Base-by-base conservation (phyloP, 2,329 filamentous ascomycete genomes). In the Aureobasidium sp. region DNA sequence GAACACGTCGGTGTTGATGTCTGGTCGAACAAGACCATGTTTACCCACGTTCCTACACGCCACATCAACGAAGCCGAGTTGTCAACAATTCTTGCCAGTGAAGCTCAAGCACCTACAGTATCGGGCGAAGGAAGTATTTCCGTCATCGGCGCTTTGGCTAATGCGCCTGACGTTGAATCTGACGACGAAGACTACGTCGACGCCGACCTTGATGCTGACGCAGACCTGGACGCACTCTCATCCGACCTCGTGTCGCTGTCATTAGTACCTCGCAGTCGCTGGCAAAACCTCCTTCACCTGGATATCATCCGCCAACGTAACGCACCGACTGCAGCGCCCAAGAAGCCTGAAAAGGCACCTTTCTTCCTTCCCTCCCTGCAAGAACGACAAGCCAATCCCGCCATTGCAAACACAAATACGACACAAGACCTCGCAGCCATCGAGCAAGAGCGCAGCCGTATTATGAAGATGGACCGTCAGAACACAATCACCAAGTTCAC, bases 21-120 rank as follows among this genome's bases (percentile, higher is more conserved):
- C 52, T 99, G 94, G 93, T 97, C 90, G 25, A 99, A 99, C 76
- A 90, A 90, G 70, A 88, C 89, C 0, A 80, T 97, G 1, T 99
- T 96, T 79, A 89, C 87, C 62, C 91, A 96, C 68, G 86, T 96
- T 0, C 87, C 92, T 0, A 95, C 91, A 0, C 82, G 88, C 22
- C 90, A 94, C 68, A 89, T 99, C 63, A 87, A 88, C 3, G 90
- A 95, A 66, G 82, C 84, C 61, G 86, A 90, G 51, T 84, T 96
- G 47, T 79, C 79, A 8, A 77, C 84, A 14, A 82, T 91, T 20
- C 76, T 81, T 5, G 83, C 82, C 2, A 61, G 63, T 15, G 58
- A 64, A 34, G 51, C 63, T 56, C 14, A 68, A 68, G 61, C 68
- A 68, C 42, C 91, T 0, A 91, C 89, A 0, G 84, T 84, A 3